Conservation (phyloP, 169 alveolate genomes). For the Plasmodium coatneyi region DNA sequence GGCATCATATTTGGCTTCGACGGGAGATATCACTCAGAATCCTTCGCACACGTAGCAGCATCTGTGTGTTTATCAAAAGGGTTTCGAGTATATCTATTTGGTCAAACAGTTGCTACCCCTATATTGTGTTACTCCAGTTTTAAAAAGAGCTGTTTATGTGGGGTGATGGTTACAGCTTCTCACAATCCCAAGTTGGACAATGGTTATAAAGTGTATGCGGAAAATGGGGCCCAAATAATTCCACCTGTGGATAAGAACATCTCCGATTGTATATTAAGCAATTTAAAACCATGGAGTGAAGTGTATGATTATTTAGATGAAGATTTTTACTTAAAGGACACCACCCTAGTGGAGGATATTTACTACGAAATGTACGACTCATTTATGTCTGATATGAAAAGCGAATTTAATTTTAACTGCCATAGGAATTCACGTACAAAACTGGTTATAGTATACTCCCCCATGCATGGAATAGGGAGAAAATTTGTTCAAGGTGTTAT, state of each 20-base stretch:
- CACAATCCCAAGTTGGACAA: slow-evolving; percentile 89
- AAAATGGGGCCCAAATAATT: slow-evolving; percentile 87
- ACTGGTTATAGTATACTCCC: slow-evolving; percentile 85
- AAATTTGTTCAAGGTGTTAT: slow-evolving; percentile 78
- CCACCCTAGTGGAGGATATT: slow-evolving; percentile 77
- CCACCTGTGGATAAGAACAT: slow-evolving; percentile 84
- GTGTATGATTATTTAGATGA: slow-evolving; percentile 67
- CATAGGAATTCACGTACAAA: slow-evolving; percentile 74
- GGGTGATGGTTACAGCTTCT: slow-evolving; percentile 90
- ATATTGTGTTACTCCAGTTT: slow-evolving; percentile 85
- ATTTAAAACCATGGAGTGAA: slow-evolving; percentile 80
- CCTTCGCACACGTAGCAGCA: slow-evolving; percentile 87
- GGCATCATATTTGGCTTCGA: slow-evolving; percentile 90
- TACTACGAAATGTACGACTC: slow-evolving; percentile 76
- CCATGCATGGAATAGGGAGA: slow-evolving; percentile 91
- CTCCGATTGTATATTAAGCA: slow-evolving; percentile 76
- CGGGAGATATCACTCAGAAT: slow-evolving; percentile 87
- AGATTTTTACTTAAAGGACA: slow-evolving; percentile 76
- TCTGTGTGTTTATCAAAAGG: slow-evolving; percentile 87
- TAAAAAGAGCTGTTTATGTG: slow-evolving; percentile 80
- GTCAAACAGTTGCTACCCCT: slow-evolving; percentile 84
- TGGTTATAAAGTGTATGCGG: slow-evolving; percentile 89
- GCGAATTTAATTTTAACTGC: slow-evolving; percentile 75
- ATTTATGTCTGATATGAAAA: slow-evolving; percentile 77
- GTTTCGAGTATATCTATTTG: slow-evolving; percentile 81